These are phyloP conservation scores for Mentha longifolia DNA, from an alignment of 257 asterid species.

Conservation along the genomic window DNA sequence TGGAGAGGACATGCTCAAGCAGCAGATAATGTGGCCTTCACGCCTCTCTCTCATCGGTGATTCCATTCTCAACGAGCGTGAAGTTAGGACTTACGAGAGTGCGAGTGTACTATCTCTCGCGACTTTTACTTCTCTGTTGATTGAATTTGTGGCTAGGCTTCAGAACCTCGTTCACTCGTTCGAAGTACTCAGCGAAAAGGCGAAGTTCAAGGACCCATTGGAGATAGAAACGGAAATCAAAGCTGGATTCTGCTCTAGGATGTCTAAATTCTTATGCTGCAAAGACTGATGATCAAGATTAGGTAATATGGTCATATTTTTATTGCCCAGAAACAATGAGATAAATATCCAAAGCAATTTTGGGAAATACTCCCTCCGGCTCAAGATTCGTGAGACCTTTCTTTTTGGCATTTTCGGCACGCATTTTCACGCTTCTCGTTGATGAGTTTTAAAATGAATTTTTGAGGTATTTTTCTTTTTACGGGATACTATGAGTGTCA, in stretches of 20 bases:
- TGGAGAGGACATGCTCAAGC: slow-evolving; percentile 59
- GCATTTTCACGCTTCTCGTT: too few species aligned
- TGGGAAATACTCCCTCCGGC: too few species aligned
- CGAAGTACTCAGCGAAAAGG: slow-evolving; percentile 79
- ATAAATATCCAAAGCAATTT: background rate
- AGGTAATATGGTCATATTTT: background rate
- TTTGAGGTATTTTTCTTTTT: too few species aligned
- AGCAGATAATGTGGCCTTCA: slow-evolving; percentile 94
- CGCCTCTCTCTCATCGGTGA: slow-evolving; percentile 82
- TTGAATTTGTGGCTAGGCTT: slow-evolving; percentile 97
- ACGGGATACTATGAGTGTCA: too few species aligned
- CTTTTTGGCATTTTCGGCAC: too few species aligned
- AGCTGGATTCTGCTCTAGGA: slow-evolving; percentile 47
- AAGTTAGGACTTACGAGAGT: slow-evolving; percentile 80
- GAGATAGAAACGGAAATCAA: slow-evolving; percentile 36
- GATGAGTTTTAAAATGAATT: too few species aligned
- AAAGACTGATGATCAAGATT: slow-evolving; percentile 29
- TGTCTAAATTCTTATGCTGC: slow-evolving; percentile 44
- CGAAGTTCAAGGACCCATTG: slow-evolving; percentile 68
- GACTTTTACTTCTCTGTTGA: slow-evolving; percentile 76
- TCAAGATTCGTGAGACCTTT: too few species aligned
- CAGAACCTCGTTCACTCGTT: slow-evolving; percentile 80
- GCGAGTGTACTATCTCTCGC: slow-evolving; percentile 87
- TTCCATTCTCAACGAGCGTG: slow-evolving; percentile 69
- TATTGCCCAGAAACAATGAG: background rate